These are phyloP conservation scores for Triticum turgidum DNA, from an alignment of 176 grass and related monocot species.

Conservation along the genomic window DNA sequence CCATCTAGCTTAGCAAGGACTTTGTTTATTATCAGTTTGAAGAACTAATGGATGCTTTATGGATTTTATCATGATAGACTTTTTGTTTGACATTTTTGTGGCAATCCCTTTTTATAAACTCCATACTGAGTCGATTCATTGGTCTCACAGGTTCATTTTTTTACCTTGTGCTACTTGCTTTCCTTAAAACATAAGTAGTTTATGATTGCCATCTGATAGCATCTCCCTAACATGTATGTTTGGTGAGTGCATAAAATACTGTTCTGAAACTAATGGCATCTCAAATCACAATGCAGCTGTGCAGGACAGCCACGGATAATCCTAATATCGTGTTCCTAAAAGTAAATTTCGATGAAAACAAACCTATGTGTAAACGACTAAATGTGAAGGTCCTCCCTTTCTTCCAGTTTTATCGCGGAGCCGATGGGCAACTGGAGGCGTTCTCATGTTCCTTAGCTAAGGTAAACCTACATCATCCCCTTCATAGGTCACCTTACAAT, in stretches of 20 bases:
- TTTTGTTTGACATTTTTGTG: background rate
- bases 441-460: constrained; percentile 98
- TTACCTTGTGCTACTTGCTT: background rate
- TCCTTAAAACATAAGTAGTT: background rate
- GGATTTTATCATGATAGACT: background rate
- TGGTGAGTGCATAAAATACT: background rate
- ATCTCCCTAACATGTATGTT: background rate
- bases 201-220: background rate
- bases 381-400: constrained; percentile 97
- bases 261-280: constrained; percentile 15
- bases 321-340: constrained; percentile 79
- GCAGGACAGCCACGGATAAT: constrained; percentile 68
- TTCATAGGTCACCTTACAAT: background rate
- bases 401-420: constrained; percentile 96
- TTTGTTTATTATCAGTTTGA: background rate
- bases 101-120: background rate
- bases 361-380: constrained; percentile 98
- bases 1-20: background rate
- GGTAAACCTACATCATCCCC: constrained; percentile 28
- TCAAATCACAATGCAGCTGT: constrained; percentile 63
- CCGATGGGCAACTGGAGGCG: constrained; percentile 81
- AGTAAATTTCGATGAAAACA: constrained; percentile 99
- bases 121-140: background rate
- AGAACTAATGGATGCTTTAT: background rate
- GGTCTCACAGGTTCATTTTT: background rate